phyloP scores from a whole-genome alignment of 257 asterid genomes.

The Solanum verrucosum region DNA sequence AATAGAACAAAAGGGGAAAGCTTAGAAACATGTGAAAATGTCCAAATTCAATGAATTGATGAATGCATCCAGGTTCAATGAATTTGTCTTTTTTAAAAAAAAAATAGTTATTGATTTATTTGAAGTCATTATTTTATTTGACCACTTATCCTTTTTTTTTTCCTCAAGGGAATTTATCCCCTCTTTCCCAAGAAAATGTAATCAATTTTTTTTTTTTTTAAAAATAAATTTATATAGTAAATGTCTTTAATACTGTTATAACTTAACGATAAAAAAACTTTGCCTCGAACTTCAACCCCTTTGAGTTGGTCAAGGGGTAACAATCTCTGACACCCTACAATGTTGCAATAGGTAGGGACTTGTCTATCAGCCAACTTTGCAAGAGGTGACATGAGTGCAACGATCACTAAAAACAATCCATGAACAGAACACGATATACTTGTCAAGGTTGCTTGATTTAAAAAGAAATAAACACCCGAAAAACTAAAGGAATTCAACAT shows the following conservation, averaged over 20 bases:
- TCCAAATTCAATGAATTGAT: not conserved
- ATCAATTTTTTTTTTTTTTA: too few relatives aligned
- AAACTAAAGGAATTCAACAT: not conserved
- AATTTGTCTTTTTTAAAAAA: not conserved
- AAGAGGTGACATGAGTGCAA: not conserved
- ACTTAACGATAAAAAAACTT: accelerated
- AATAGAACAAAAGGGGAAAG: not conserved
- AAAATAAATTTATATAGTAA: not conserved
- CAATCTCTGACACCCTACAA: not conserved
- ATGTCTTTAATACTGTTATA: not conserved
- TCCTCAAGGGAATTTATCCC: not conserved
- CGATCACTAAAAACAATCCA: not conserved
- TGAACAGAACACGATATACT: not conserved
- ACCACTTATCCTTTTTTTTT: not conserved
- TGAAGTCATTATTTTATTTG: not conserved
- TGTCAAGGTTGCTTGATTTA: not conserved
- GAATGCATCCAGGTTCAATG: not conserved
- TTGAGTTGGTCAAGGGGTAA: not conserved
- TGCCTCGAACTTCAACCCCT: not conserved
- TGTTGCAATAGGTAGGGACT: not conserved
- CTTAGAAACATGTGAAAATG: not conserved
- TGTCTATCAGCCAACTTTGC: not conserved
- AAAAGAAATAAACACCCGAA: not conserved
- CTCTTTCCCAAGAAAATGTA: not conserved
- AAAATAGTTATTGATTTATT: not conserved